Base-by-base conservation (phyloP, 2,329 filamentous ascomycete species). In the Camillea tinctor region DNA sequence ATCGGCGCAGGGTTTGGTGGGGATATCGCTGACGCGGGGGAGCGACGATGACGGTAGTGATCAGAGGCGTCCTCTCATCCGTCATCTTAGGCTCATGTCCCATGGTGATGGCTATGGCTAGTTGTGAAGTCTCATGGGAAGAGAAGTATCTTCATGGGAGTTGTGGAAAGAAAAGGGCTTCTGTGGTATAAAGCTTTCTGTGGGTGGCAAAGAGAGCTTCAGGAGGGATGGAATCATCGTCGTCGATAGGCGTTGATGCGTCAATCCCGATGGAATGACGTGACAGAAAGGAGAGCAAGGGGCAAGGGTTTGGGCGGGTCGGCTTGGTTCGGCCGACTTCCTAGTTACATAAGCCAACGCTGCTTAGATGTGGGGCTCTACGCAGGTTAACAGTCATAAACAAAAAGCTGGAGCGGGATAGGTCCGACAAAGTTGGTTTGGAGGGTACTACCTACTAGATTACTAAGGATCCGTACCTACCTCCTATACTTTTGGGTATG, bases 41-140 rank as follows among this genome's bases (percentile, higher is more conserved):
- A 60, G 79, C 80, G 66, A 88, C 79, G 19, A 72, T 81, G 60
- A 91, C 84, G 55, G 84, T 87, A 68, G 86, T 81, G 63, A 92
- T 82, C 67, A 92, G 81, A 60, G 89, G 89, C 55, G 88, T 90
- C 59, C 79, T 80, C 77, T 92, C 88, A 72, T 79, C 67, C 20
- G 77, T 65, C 77, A 79, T 80, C 60, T 67, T 76, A 26, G 67
- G 67, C 64, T 68, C 62, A 52, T 55, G 48, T 36, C 53, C 52
- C 58, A 54, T 60, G 52, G 55, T 55, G 36, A 24, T 50, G 48
- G 50, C 19, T 26, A 22, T 24, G 50, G 13, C 4, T 49, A 54
- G 36, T 17, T 56, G 21, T 15, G 11, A 49, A 51, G 36, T 51
- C 17, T 36, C 57, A 56, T 61, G 21, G 17, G 55, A 30, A 19